Conservation (phyloP, 2,329 filamentous ascomycete species). For the Pseudogymnoascus sp. region DNA sequence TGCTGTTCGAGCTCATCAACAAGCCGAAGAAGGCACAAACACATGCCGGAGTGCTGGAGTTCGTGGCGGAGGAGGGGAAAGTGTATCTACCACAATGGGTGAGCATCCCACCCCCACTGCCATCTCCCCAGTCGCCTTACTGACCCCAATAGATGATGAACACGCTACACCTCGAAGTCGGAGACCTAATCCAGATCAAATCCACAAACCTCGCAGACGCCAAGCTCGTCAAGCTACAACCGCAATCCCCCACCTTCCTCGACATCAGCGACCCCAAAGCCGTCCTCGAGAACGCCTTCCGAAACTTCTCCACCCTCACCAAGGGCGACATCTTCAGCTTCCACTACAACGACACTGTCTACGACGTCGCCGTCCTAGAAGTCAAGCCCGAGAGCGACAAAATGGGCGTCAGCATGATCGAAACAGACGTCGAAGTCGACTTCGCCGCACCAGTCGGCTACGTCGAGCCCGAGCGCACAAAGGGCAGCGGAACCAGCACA, state of each 20-base stretch:
- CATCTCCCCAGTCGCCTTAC: not conserved
- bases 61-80: conserved; percentile 93
- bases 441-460: conserved; percentile 93
- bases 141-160: conserved; percentile 77
- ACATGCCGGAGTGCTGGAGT: conserved; percentile 92
- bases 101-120: conserved; percentile 28
- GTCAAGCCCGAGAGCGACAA: conserved; percentile 80
- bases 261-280: conserved; percentile 97
- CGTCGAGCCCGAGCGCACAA: conserved; percentile 68
- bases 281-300: conserved; percentile 91
- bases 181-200: conserved; percentile 91
- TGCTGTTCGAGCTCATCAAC: conserved; percentile 94
- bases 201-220: conserved; percentile 88
- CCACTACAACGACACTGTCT: conserved; percentile 89
- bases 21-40: conserved; percentile 73
- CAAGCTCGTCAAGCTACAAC: conserved; percentile 91
- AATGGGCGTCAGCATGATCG: conserved; percentile 86
- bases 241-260: conserved; percentile 86
- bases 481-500: conserved; percentile 74
- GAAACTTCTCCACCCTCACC: conserved; percentile 89
- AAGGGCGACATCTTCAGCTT: conserved; percentile 95
- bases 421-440: conserved; percentile 94
- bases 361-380: conserved; percentile 88
- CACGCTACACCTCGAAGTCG: conserved; percentile 79
- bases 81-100: conserved; percentile 96